Evolutionary conservation across 208 protist genomes (phyloP).

Genomic region (Acanthamoeba sp.): DNA sequence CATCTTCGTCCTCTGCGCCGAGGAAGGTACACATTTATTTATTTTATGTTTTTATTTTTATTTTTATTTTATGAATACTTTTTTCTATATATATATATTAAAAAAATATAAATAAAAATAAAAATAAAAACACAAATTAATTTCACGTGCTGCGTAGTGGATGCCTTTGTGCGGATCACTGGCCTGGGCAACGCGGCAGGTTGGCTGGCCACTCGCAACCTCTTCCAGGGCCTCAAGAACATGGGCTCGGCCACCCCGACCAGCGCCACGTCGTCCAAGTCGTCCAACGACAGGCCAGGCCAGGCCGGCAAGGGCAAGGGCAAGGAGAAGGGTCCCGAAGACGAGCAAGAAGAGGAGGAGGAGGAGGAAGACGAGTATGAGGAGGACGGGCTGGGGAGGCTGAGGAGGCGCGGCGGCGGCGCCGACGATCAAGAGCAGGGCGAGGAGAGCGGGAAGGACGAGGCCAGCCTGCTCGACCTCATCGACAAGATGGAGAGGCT

Average conservation of each 20-base stretch:
- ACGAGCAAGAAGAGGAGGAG: slow-evolving; percentile 38
- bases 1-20: slow-evolving; percentile 31
- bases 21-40: background rate
- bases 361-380: slow-evolving; percentile 21
- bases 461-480: background rate
- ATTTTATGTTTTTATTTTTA: too few species aligned
- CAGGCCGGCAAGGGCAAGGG: too few species aligned
- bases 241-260: background rate
- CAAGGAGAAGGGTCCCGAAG: background rate
- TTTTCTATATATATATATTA: too few species aligned
- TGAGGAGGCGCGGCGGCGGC: background rate
- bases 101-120: too few species aligned
- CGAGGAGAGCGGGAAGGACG: background rate
- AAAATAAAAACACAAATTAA: too few species aligned
- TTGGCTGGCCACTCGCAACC: slow-evolving; percentile 39
- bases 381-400: background rate
- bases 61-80: too few species aligned
- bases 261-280: background rate
- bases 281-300: background rate
- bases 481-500: slow-evolving; percentile 23
- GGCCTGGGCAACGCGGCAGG: slow-evolving; percentile 12
- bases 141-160: background rate
- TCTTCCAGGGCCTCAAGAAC: background rate
- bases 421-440: background rate
- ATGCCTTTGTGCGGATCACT: background rate